Conservation (phyloP, 202 grass and related monocot species). For the Eragrostis tef region DNA sequence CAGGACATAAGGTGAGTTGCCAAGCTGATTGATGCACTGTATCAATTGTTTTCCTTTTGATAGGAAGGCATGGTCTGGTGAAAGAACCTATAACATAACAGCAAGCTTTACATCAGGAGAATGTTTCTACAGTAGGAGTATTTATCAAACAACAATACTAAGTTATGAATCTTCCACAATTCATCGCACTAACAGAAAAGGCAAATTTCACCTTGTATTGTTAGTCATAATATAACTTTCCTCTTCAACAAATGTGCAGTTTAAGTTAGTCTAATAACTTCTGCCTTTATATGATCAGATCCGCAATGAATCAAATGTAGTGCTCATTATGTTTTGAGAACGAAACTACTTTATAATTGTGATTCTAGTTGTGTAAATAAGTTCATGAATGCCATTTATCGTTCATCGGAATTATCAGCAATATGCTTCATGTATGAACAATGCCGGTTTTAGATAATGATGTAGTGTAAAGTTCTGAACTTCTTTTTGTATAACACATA, state of each 20-base stretch:
- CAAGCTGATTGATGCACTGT: constrained; percentile 11
- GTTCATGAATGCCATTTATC: constrained; percentile 8
- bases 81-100: constrained; percentile 18
- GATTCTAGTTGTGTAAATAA: constrained; percentile 5
- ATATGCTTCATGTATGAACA: not conserved
- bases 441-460: not conserved
- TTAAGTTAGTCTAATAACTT: not conserved
- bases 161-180: not conserved
- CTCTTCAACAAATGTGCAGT: not conserved
- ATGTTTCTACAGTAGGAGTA: not conserved
- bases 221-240: not conserved
- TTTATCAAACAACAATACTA: not conserved
- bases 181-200: not conserved
- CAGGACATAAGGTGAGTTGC: constrained; percentile 64
- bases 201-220: constrained; percentile 1
- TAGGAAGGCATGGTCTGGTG: not conserved
- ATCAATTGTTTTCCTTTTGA: not conserved
- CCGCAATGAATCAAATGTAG: not conserved
- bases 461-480: constrained; percentile 18
- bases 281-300: not conserved
- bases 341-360: not conserved
- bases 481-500: constrained; percentile 8
- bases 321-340: constrained; percentile 27
- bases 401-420: not conserved
- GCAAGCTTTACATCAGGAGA: not conserved